Evolutionary conservation across 1,284 basidiomycete genomes (phyloP).

Genomic region (Cutaneotrichosporon arboriforme): DNA sequence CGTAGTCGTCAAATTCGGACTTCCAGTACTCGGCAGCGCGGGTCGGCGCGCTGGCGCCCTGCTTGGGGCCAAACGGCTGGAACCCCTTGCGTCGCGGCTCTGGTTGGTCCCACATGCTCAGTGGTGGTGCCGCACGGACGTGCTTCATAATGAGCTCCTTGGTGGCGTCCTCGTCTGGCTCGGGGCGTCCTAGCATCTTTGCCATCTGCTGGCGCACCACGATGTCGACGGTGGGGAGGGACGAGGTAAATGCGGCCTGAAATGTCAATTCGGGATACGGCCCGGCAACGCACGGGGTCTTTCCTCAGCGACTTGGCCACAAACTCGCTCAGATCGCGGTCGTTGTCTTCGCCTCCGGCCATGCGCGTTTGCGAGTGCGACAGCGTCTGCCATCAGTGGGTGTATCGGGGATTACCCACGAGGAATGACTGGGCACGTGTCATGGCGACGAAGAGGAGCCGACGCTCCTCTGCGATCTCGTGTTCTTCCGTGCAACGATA

Average conservation of each 20-base stretch:
- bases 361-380: constrained; percentile 40
- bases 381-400: constrained; percentile 28
- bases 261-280: background rate
- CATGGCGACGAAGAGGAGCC: constrained; percentile 83
- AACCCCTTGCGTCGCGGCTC: constrained; percentile 18
- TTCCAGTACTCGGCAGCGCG: constrained; percentile 45
- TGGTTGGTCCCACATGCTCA: constrained; percentile 42
- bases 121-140: constrained; percentile 37
- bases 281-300: constrained; percentile 21
- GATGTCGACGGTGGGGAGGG: constrained; percentile 31
- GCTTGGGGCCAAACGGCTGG: background rate
- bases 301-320: constrained; percentile 22
- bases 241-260: constrained; percentile 27
- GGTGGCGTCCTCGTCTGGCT: constrained; percentile 29
- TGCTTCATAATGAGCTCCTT: constrained; percentile 40
- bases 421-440: constrained; percentile 76
- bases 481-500: constrained; percentile 58
- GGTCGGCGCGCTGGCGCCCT: constrained; percentile 22
- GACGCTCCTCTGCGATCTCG: constrained; percentile 74
- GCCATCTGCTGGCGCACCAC: constrained; percentile 28
- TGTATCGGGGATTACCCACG: constrained; percentile 22
- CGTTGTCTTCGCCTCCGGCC: constrained; percentile 40
- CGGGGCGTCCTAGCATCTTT: constrained; percentile 29
- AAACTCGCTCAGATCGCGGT: constrained; percentile 42
- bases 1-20: constrained; percentile 43